Evolutionary conservation across 2,329 filamentous ascomycete species (phyloP), one percentile per base, ranked within the genome.

Genomic region (Ophiostoma ips): DNA sequence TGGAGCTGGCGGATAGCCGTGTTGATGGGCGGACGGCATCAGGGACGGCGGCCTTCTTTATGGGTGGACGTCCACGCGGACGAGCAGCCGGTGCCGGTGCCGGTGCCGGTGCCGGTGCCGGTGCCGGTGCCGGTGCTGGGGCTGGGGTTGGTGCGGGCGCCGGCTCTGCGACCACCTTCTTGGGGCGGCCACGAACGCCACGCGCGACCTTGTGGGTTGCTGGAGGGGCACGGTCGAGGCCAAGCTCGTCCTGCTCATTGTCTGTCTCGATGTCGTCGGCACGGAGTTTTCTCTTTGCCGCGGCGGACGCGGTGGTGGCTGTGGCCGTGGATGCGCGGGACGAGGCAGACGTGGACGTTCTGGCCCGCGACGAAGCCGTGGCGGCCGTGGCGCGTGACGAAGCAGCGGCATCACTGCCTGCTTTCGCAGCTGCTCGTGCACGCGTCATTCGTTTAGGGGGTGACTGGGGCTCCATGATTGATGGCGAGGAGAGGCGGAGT

Each of bases 221-320:
- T 11, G 58, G 50, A 2, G 55, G 36, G 9, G 53, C 49, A 3
- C 34, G 47, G 21, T 52, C 46, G 53, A 56, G 48, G 54, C 59
- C 51, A 52, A 62, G 55, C 57, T 65, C 64, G 61, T 65, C 53
- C 48, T 62, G 53, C 37, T 61, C 55, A 46, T 68, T 64, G 52
- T 68, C 62, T 37, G 68, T 63, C 43, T 68, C 66, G n/a, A 62
- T 61, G 38, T 79, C 76, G 45, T 80, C 75, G 13, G 70, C 60
- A 52, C 73, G 68, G 31, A 69, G 71, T 65, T 81, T 82, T 55
- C 78, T 65, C 60, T 76, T 76, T 28, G 63, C 53, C 7, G 63
- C 57, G 12, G 56, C 58, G 49, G 60, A 55, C 1, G 61, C 53
- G 12, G 59, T 56, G 21, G 60, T 52, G 16, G 61, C 58, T 18